Base-by-base conservation (phyloP, 177 flowering plant species). In the Vitis hybrid region DNA sequence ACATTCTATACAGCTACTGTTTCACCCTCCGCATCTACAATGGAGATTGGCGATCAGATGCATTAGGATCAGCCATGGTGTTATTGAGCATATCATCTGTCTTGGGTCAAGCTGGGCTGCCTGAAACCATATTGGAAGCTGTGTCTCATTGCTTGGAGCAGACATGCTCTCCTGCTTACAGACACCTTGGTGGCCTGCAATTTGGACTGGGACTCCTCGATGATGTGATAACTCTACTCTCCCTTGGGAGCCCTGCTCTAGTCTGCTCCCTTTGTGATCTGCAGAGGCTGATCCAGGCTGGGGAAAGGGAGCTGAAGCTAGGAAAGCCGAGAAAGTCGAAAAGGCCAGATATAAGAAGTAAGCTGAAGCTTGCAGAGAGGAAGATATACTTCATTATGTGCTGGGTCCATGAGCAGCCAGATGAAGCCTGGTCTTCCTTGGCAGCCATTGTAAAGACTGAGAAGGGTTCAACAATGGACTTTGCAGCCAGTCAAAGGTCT, bases 1-100 rank as follows among this genome's bases (percentile, higher is more conserved):
- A 95, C 80, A 81, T 90, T 19, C 61, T 88, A 63, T 93, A 89
- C 64, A 84, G 88, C 76, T 95, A 91, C 69, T 95, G 98, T 70
- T 93, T 95, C 77, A 89, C 97, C 15, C 89, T 95, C 45, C 90
- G 97, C 52, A 82, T 95, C 13, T 93, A 95, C 74, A 93, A 95
- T 75, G 99, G 99, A 7, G 99, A 93, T 69, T 93, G 94, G 92
- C 79, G 74, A 70, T 81, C 93, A 9, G 91, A 95, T 74, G 77
- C 98, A 11, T 12, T 77, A 49, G 99, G 85, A 67, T 83, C 97
- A 23, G 80, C 91, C 12, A 75, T 75, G 80, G 83, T 85, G 45
- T 77, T 86, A 19, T 70, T 90, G 74, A 83, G 86, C 60, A 50
- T 95, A 2, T 95, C 99, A 65, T 84, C 86, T 51, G 91, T 92